Evolutionary conservation across 257 asterid species (phyloP), one percentile per base, ranked within the genome.

Genomic region (Solanum sitiens): DNA sequence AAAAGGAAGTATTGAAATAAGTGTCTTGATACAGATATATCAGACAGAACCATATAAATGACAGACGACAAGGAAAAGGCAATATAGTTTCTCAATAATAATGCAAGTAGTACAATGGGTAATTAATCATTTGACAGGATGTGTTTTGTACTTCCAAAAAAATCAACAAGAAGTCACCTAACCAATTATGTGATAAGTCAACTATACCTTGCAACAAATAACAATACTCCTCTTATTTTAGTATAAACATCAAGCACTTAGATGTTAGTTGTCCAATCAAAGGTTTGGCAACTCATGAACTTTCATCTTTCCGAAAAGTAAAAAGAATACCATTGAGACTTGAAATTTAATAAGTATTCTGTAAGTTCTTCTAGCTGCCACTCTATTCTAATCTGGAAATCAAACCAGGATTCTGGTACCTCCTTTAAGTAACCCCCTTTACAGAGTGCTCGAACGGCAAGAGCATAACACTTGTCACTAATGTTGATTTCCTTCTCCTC

Each of bases 381-480:
- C 44, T 73, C 82, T 84, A 85, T 71, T 42, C 73, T 35, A 77
- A 61, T 86, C 40, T 45, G 32, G 44, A 76, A 83, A 27, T 27
- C 25, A 74, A 75, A 40, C 83, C 47, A 1, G 39, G 47, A 77
- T 47, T 40, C 20, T 12, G 18, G 65, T 93, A 95, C 99, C 96
- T 95, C 98, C 89, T 94, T 88, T 27, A 96, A 73, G 90, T 94
- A 91, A 88, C 98, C 99, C 84, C 98, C 97, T 91, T 90, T 93
- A 86, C 98, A 94, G 47, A 96, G 97, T 91, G 98, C 96, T 89
- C 89, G 92, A 33, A 93, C 83, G 23, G 93, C 90, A 77, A 91
- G 91, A 68, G 92, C 87, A 88, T 89, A 93, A 83, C 96, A 91
- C 88, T 89, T 90, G 42, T 92, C 94, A 83, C 90, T 92, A 82